phyloP scores from a whole-genome alignment of 2,329 filamentous ascomycete genomes.

The Rhinocladiella similis region DNA sequence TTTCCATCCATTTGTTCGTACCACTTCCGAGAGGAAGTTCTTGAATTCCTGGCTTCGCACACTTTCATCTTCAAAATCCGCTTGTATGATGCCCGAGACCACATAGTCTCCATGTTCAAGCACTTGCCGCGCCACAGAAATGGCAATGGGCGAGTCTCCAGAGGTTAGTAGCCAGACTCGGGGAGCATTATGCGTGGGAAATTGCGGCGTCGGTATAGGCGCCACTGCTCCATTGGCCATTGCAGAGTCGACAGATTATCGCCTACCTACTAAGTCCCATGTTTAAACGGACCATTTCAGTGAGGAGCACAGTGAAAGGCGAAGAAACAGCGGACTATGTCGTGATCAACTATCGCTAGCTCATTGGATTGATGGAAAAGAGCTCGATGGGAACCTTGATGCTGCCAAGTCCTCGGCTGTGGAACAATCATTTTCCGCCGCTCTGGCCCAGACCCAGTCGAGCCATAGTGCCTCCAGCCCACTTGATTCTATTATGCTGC shows the following conservation, averaged over 20 bases:
- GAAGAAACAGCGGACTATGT: background rate
- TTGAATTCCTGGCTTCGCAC: constrained; percentile 76
- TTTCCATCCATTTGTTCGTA: constrained; percentile 70
- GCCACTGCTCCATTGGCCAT: constrained; percentile 27
- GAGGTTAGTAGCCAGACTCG: constrained; percentile 93
- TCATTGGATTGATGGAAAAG: constrained; percentile 2
- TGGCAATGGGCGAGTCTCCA: constrained; percentile 78
- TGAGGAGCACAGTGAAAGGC: background rate
- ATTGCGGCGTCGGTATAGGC: constrained; percentile 24
- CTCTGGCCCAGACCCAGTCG: background rate
- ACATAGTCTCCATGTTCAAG: constrained; percentile 91
- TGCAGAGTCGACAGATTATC: constrained; percentile 8
- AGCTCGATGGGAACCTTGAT: background rate
- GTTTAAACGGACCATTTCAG: background rate
- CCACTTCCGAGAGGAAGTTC: constrained; percentile 66
- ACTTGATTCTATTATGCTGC: background rate
- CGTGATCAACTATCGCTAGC: constrained; percentile 5
- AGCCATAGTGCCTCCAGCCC: background rate
- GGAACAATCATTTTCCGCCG: constrained; percentile 2
- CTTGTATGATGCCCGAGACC: constrained; percentile 76
- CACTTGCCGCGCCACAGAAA: constrained; percentile 76
- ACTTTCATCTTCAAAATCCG: constrained; percentile 73
- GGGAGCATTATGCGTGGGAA: constrained; percentile 64
- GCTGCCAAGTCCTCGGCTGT: background rate
- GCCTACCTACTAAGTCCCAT: constrained; percentile 6